phyloP scores from a whole-genome alignment of 805 yeast genomes.

The Saccharomycopsis sp. region DNA sequence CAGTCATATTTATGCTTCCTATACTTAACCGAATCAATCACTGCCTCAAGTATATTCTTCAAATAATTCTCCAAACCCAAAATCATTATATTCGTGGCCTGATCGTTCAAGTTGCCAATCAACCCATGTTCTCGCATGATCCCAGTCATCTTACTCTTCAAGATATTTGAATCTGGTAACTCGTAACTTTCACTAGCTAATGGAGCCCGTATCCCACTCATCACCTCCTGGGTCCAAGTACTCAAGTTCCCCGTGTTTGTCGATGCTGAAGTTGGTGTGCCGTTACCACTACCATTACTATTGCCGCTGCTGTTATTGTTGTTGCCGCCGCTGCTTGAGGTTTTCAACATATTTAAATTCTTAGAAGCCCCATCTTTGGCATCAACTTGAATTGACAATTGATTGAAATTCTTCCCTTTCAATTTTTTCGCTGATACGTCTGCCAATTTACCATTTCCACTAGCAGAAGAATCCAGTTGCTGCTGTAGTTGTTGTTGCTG shows the following conservation, averaged over 20 bases:
- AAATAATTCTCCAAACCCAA: conserved; percentile 81
- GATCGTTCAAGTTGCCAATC: conserved; percentile 70
- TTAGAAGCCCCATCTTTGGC: conserved; percentile 4
- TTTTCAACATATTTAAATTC: conserved; percentile 1
- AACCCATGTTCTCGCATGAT: conserved; percentile 87
- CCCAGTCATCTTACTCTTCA: conserved; percentile 67
- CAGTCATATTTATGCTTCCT: conserved; percentile 41
- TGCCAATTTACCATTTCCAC: neutral
- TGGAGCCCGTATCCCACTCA: conserved; percentile 78
- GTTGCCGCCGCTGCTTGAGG: conserved; percentile 3
- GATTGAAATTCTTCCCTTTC: conserved; percentile 18
- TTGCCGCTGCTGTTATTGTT: conserved; percentile 9
- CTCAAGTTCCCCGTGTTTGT: conserved; percentile 38
- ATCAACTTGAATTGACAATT: conserved; percentile 12
- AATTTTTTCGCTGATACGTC: neutral
- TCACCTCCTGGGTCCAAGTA: conserved; percentile 89
- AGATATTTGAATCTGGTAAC: conserved; percentile 69
- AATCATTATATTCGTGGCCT: conserved; percentile 67
- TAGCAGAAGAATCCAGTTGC: neutral
- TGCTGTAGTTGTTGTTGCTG: neutral
- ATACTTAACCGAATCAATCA: conserved; percentile 64
- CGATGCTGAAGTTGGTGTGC: neutral
- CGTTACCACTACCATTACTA: neutral
- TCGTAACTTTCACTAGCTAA: conserved; percentile 71
- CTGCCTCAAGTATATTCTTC: conserved; percentile 63